A percentile compares a stretch with the other conserved stretches of the same genome.
Evolutionary conservation across 1,284 basidiomycete species (phyloP).

Genomic region (Xerocomus nothofagi): DNA sequence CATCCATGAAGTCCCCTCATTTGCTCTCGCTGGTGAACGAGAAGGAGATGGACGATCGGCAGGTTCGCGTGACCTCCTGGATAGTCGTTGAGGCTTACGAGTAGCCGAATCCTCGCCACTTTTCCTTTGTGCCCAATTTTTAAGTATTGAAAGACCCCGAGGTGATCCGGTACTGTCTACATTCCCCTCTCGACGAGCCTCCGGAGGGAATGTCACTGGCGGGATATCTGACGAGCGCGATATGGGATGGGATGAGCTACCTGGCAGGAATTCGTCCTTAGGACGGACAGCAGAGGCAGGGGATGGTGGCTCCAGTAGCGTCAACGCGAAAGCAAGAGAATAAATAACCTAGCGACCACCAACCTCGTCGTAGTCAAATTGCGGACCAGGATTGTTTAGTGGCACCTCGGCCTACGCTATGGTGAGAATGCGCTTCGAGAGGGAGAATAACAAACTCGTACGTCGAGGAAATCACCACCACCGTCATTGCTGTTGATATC

Average conservation of each 20-base stretch:
- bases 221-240: no score
- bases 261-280: not conserved
- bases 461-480: not conserved
- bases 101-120: not conserved
- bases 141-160: not conserved
- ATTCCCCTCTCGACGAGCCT: no score
- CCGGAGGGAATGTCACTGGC: not conserved
- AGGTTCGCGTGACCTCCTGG: not conserved
- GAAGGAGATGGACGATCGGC: not conserved
- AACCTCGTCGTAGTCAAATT: not conserved
- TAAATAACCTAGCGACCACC: not conserved
- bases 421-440: not conserved
- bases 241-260: not conserved
- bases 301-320: not conserved
- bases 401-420: not conserved
- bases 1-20: not conserved
- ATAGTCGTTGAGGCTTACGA: not conserved
- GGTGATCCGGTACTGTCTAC: not conserved
- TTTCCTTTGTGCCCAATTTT: not conserved
- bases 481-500: not conserved
- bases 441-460: not conserved
- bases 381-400: rapidly evolving
- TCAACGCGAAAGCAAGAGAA: not conserved
- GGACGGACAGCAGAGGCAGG: not conserved
- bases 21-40: not conserved